Conservation (phyloP, 495 filamentous ascomycete species). For the Clohesyomyces aquaticus region DNA sequence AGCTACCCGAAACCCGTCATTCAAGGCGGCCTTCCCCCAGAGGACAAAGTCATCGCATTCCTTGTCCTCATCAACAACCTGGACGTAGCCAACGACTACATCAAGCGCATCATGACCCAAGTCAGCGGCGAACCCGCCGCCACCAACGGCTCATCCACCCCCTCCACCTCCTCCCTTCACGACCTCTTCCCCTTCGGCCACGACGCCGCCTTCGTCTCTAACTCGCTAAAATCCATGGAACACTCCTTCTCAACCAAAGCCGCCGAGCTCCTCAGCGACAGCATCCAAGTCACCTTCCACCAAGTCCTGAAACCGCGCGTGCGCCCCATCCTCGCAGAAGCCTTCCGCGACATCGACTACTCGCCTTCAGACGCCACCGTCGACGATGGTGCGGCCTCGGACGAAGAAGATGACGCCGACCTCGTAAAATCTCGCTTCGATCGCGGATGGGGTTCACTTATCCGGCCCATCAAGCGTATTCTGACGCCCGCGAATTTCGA, state of each 20-base stretch:
- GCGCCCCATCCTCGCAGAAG: conserved; percentile 80
- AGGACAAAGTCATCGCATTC: conserved; percentile 81
- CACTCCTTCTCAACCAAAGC: conserved; percentile 74
- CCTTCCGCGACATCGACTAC: conserved; percentile 93
- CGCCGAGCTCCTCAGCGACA: conserved; percentile 79
- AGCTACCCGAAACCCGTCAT: conserved; percentile 77
- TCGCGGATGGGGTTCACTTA: conserved; percentile 79
- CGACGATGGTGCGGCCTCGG: conserved; percentile 54
- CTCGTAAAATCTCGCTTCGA: conserved; percentile 76
- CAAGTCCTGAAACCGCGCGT: conserved; percentile 85
- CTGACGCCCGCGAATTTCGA: conserved; percentile 74
- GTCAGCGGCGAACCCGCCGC: conserved; percentile 49
- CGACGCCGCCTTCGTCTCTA: conserved; percentile 68
- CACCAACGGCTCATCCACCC: neutral
- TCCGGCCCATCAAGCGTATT: conserved; percentile 80
- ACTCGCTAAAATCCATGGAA: conserved; percentile 69
- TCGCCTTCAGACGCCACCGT: conserved; percentile 47
- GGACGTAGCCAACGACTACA: conserved; percentile 86
- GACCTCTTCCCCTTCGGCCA: conserved; percentile 77
- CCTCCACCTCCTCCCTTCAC: conserved; percentile 50
- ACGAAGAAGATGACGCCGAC: conserved; percentile 44
- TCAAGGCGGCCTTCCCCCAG: conserved; percentile 77
- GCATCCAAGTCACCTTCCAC: conserved; percentile 80
- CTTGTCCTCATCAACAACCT: conserved; percentile 94
- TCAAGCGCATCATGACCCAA: conserved; percentile 78